Percentiles rank a stretch among this genome's conserved stretches.
These are phyloP conservation scores for Ettlia oleoabundans DNA, from an alignment of 139 green algal genomes.

Conservation along the genomic window DNA sequence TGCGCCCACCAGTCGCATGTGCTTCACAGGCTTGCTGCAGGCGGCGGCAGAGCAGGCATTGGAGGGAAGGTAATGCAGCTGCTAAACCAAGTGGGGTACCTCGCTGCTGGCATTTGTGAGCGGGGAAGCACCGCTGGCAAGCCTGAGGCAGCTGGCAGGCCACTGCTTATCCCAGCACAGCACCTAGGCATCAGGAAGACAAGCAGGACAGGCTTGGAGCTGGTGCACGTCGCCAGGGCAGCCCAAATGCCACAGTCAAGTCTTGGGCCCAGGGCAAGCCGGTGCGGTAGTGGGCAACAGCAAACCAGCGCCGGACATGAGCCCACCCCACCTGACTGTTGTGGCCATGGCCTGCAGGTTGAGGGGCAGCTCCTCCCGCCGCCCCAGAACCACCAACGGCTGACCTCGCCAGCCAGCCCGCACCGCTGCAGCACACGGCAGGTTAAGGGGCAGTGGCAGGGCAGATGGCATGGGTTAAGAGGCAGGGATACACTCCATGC, in stretches of 20 bases:
- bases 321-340: constrained; percentile 18
- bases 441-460: too few species aligned
- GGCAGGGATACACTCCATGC: too few species aligned
- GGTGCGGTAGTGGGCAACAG: too few species aligned
- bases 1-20: constrained; percentile 34
- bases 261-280: too few species aligned
- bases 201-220: too few species aligned
- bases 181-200: not conserved
- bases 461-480: too few species aligned
- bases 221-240: too few species aligned
- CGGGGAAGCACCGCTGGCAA: not conserved
- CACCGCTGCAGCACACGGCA: constrained; percentile 29
- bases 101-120: not conserved
- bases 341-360: constrained; percentile 32
- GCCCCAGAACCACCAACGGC: constrained; percentile 66
- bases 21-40: constrained; percentile 41
- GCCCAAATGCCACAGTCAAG: too few species aligned
- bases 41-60: not conserved
- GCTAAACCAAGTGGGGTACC: not conserved
- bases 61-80: not conserved
- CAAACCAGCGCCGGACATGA: not conserved
- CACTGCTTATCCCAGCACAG: not conserved
- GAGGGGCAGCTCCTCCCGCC: constrained; percentile 43
- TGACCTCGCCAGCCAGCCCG: constrained; percentile 59
- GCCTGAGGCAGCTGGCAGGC: not conserved